A percentile compares a stretch with the other conserved stretches of the same genome.
Evolutionary conservation across 257 asterid species (phyloP).

Genomic region (Penstemon davidsonii): DNA sequence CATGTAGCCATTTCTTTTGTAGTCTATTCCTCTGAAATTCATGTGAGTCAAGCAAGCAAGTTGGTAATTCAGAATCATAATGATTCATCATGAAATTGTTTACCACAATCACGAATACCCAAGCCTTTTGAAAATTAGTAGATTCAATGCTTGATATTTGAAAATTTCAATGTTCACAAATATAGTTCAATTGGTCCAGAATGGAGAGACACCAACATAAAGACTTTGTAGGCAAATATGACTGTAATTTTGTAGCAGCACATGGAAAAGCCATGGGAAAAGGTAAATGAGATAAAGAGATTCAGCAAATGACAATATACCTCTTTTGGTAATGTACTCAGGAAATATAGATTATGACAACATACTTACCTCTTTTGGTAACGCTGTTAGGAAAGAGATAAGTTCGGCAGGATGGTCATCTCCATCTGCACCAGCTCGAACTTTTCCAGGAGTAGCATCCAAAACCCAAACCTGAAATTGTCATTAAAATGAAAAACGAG

Average conservation of each 20-base stretch:
- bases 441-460: constrained; percentile 98
- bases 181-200: not conserved
- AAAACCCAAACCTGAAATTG: constrained; percentile 83
- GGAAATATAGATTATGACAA: constrained; percentile 15
- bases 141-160: not conserved
- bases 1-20: not conserved
- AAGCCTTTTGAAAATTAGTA: too few species aligned
- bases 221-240: not conserved
- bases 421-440: constrained; percentile 94
- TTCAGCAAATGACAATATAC: too few species aligned
- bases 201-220: not conserved
- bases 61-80: too few species aligned
- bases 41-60: too few species aligned
- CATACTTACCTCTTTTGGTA: constrained; percentile 67
- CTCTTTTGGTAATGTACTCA: not conserved
- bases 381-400: constrained; percentile 61
- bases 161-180: not conserved
- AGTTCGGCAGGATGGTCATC: constrained; percentile 98
- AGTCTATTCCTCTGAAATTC: not conserved
- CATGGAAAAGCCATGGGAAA: not conserved
- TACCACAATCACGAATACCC: not conserved
- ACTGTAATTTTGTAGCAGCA: not conserved
- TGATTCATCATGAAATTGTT: not conserved
- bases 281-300: not conserved
- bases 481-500: constrained; percentile 17